Evolutionary conservation across 2,329 filamentous ascomycete genomes (phyloP), one percentile per base, ranked within the genome.

Genomic region (Alternaria consortialis): DNA sequence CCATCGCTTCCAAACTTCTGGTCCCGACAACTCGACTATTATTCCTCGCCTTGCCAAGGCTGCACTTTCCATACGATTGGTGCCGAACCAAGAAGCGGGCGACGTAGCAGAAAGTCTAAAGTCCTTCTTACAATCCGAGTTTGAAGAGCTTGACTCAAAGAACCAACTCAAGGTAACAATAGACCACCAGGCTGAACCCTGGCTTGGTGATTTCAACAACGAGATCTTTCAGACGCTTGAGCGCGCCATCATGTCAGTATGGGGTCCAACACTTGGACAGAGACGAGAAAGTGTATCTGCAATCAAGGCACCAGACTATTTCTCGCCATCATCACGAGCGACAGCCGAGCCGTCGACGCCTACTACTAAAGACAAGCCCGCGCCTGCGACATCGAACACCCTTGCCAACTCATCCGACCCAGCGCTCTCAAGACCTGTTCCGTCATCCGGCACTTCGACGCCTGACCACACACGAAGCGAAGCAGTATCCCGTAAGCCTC

Each of bases 141-240:
- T 97, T 73, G 84, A 83, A 1, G 80, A 85, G 15, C 87, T 98
- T 2, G 89, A 90, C 31, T 94, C 92, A 1, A 90, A 91, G 63
- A 99, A 99, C 72, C 86, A 84, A 6, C 84, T 99, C 36, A 90
- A 85, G 1, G 87, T 99, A 39, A 90, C 89, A 31, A 94, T 99
- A 66, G 93, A 97, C 67, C 95, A 97, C 74, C 90, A 92, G 79
- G 94, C 95, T 0, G 95, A 99, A 74, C 93, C 95, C 0, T 99
- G 95, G 95, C 87, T 99, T 0, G 94, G 95, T 13, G 93, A 97
- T 70, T 93, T 93, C 4, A 88, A 89, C 50, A 97, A 97, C 68
- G 88, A 93, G 67, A 94, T 98, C 60, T 99, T 97, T 79, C 88
- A 90, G 64, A 96, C 93, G 0, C 86, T 99, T 0, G 93, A 97